Conservation (phyloP, 352 stramenopile species). For the Elongisporangium anandrum region DNA sequence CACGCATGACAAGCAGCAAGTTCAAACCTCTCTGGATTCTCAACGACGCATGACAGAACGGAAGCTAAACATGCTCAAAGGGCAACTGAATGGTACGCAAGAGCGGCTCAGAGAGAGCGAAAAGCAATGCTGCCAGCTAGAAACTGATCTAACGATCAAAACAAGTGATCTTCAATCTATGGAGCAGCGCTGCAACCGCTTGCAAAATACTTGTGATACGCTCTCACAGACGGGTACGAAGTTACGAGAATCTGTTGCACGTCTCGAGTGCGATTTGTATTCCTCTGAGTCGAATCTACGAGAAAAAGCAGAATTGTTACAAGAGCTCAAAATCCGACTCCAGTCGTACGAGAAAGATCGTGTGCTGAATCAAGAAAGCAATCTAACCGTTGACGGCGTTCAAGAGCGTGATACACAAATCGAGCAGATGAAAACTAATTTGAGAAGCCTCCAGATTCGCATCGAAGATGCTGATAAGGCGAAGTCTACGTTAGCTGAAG, state of each 20-base stretch:
- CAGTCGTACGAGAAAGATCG: neutral
- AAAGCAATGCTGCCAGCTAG: conserved; percentile 7
- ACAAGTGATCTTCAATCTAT: conserved; percentile 2
- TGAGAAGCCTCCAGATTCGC: neutral
- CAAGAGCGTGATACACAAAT: neutral
- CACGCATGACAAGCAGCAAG: conserved; percentile 45
- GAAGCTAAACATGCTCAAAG: conserved; percentile 23
- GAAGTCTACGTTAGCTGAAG: neutral
- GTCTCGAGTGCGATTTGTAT: neutral
- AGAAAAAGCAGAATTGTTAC: neutral
- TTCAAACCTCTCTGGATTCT: conserved; percentile 35
- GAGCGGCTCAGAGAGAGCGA: conserved; percentile 12
- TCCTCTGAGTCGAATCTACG: neutral
- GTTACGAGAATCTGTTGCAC: neutral
- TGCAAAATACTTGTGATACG: neutral
- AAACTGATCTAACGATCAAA: conserved; percentile 6
- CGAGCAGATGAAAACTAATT: neutral
- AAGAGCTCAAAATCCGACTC: neutral
- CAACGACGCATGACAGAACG: conserved; percentile 26
- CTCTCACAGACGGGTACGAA: neutral
- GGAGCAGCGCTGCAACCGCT: neutral
- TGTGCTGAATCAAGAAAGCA: neutral
- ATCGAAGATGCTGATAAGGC: neutral
- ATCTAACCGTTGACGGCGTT: neutral
- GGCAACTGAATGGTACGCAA: conserved; percentile 27